Conservation (phyloP, 257 asterid genomes). For the Echium plantagineum region DNA sequence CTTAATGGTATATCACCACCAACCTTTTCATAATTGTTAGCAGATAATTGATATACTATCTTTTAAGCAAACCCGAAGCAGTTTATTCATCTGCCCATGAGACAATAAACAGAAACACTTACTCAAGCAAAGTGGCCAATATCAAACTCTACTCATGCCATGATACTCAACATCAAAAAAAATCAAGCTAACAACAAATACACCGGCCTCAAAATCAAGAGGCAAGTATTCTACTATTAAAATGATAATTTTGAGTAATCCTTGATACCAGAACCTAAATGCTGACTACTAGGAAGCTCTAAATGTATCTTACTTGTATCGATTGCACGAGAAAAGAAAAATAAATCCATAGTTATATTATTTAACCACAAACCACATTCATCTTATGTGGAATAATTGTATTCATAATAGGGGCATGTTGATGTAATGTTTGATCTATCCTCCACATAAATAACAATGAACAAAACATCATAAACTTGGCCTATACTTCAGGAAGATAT, state of each 20-base stretch:
- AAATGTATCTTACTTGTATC: too few relatives aligned
- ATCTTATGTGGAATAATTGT: too few relatives aligned
- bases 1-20: neutral
- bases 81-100: neutral
- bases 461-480: too few relatives aligned
- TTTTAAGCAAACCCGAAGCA: neutral
- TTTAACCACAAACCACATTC: too few relatives aligned
- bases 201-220: neutral
- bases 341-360: too few relatives aligned
- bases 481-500: too few relatives aligned
- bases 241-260: too few relatives aligned
- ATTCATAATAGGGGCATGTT: too few relatives aligned
- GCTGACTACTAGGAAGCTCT: neutral
- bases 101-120: neutral
- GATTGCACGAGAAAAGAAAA: too few relatives aligned
- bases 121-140: neutral
- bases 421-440: too few relatives aligned
- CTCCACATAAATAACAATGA: too few relatives aligned
- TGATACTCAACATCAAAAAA: neutral
- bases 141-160: neutral
- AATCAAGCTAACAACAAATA: neutral
- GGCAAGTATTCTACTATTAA: neutral
- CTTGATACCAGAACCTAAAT: neutral
- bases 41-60: neutral
- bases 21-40: neutral